Base-by-base conservation (phyloP, 2,329 filamentous ascomycete species). In the Allantophomopsis cytisporea region DNA sequence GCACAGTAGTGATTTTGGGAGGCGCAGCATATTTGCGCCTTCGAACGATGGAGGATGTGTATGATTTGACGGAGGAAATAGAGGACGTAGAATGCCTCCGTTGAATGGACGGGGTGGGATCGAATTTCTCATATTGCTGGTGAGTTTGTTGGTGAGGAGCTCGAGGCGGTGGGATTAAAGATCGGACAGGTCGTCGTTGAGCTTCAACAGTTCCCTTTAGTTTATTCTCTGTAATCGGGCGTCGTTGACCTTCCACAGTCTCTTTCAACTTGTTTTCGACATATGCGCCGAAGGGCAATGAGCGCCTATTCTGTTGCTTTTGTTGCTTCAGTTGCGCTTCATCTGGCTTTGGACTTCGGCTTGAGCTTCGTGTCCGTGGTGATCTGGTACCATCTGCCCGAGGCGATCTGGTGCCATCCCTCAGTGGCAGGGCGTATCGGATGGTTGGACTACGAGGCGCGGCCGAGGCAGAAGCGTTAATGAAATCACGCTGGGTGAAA, bases 1-100 rank as follows among this genome's bases (percentile, higher is more conserved):
- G 47, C 18, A 51, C 43, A 13, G 32, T 44, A 5, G 40, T 35
- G 2, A 52, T 40, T 17, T 35, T 45, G 20, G 41, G 44, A 14
- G 31, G 11, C 31, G 10, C 16, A 14, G 31, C n/a, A n/a, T 31
- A 16, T 33, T 30, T 40, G n/a, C 41, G 40, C 33, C 38, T 43
- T 14, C 41, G 33, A 3, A 38, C 30, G 13, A 46, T 37, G n/a
- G 44, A 46, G 6, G 42, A 43, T 5, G 42, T 14, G 18, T 43
- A 23, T 6, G 41, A 42, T 34, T 44, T 46, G 12, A 44, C 41
- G 18, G 41, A 45, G n/a, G 35, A 31, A 4, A 44, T 43, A 2
- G 41, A 41, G 2, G 38, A 38, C 5, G 43, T 39, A 15, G 42
- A 40, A 20, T 42, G 37, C 38, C 44, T 38, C 33, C 41, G 31